These are phyloP conservation scores for Karstenula rhodostoma DNA, from an alignment of 2,329 filamentous ascomycete species.

Conservation along the genomic window DNA sequence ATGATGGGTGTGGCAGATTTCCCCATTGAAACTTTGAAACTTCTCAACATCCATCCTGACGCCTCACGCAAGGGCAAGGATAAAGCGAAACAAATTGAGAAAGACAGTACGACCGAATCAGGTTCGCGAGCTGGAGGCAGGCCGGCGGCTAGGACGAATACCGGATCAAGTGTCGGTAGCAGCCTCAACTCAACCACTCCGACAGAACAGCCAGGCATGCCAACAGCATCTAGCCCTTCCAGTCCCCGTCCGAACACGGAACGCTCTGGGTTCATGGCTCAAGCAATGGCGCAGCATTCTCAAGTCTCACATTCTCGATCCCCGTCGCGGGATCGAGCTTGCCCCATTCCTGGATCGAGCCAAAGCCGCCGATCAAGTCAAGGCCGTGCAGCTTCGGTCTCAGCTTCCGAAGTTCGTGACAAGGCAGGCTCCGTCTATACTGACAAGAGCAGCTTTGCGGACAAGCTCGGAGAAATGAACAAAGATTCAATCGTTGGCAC, in stretches of 20 bases:
- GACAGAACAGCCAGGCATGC: constrained; percentile 17
- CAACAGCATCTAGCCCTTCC: constrained; percentile 7
- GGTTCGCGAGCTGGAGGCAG: constrained; percentile 23
- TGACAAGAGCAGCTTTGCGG: constrained; percentile 21
- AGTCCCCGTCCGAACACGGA: constrained; percentile 21
- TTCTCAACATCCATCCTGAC: constrained; percentile 56
- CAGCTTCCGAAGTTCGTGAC: constrained; percentile 27
- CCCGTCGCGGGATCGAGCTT: constrained; percentile 30
- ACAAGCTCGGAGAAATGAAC: constrained; percentile 31
- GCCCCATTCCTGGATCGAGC: neutral
- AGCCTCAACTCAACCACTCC: constrained; percentile 31
- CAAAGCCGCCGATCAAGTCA: constrained; percentile 21
- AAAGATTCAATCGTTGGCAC: constrained; percentile 69
- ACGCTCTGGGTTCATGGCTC: constrained; percentile 41
- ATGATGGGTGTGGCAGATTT: constrained; percentile 83
- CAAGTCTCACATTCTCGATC: constrained; percentile 36
- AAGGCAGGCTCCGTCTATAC: constrained; percentile 28
- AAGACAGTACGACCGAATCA: constrained; percentile 20
- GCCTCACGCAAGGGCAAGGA: constrained; percentile 38
- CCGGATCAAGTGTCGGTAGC: constrained; percentile 26
- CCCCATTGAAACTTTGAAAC: constrained; percentile 63
- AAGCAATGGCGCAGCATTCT: constrained; percentile 42
- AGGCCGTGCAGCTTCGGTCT: constrained; percentile 25
- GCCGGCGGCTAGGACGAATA: constrained; percentile 21
- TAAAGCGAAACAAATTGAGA: constrained; percentile 23